Percentiles rank a stretch among this genome's conserved stretches.
These are phyloP conservation scores for Abortiporus biennis DNA, from an alignment of 1,284 basidiomycete species.

Conservation along the genomic window DNA sequence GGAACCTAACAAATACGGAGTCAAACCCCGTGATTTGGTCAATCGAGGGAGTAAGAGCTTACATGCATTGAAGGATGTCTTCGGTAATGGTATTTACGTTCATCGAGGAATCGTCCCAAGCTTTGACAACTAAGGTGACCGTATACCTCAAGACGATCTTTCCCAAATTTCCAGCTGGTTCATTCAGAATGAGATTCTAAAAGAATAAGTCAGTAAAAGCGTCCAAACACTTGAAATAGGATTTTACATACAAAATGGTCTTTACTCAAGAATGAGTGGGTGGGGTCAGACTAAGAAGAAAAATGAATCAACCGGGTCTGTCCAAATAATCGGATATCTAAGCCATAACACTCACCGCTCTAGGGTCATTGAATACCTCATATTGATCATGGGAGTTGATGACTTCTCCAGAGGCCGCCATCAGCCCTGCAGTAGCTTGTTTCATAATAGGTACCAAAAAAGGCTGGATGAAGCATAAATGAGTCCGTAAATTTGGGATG, in stretches of 20 bases:
- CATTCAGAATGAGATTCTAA: conserved; percentile 70
- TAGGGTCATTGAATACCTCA: conserved; percentile 75
- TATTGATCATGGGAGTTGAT: conserved; percentile 80
- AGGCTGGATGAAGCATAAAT: conserved; percentile 38
- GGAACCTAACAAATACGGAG: conserved; percentile 47
- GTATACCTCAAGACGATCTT: conserved; percentile 59
- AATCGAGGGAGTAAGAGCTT: conserved; percentile 19
- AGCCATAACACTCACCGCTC: conserved; percentile 67
- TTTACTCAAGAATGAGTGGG: conserved; percentile 79
- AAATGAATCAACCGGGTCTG: conserved; percentile 7
- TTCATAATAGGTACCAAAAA: conserved; percentile 71
- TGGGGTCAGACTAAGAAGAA: conserved; percentile 65
- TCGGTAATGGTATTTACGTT: conserved; percentile 59
- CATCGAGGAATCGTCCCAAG: conserved; percentile 74
- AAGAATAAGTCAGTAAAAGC: neutral
- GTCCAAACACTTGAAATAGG: conserved; percentile 2
- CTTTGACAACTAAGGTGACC: conserved; percentile 63
- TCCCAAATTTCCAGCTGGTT: conserved; percentile 74
- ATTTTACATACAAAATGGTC: conserved; percentile 64
- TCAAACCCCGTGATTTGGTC: neutral
- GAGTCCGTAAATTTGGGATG: too few species aligned
- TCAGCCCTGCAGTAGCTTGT: conserved; percentile 57
- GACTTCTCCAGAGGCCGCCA: conserved; percentile 64
- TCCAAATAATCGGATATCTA: too few species aligned
- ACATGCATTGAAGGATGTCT: conserved; percentile 72